Conservation (phyloP, 2,329 filamentous ascomycete species). For the Tolypocladium paradoxum region DNA sequence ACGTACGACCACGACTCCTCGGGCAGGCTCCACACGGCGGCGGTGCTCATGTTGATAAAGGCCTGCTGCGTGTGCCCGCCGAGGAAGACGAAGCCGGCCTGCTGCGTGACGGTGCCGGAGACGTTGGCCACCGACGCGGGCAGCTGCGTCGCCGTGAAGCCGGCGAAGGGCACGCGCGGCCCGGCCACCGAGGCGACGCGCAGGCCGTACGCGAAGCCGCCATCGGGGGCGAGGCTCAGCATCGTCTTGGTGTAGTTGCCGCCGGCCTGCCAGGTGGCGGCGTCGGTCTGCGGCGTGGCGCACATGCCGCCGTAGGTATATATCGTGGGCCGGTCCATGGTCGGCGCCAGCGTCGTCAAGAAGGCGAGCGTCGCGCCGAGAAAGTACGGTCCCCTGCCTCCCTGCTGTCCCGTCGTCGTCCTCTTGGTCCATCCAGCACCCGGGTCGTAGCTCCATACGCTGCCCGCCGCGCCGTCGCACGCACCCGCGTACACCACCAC, state of each 20-base stretch:
- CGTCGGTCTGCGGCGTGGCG: slow-evolving; percentile 33
- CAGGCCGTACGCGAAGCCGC: slow-evolving; percentile 22
- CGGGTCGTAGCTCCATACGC: slow-evolving; percentile 59
- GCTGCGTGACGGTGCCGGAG: slow-evolving; percentile 55
- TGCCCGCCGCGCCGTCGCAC: slow-evolving; percentile 46
- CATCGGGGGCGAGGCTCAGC: slow-evolving; percentile 49
- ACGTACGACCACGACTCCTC: slow-evolving; percentile 82
- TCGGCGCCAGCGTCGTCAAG: slow-evolving; percentile 46
- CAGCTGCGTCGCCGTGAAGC: slow-evolving; percentile 71
- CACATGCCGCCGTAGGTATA: slow-evolving; percentile 93
- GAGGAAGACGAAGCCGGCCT: slow-evolving; percentile 69
- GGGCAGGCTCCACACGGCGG: slow-evolving; percentile 78
- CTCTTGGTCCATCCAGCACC: slow-evolving; percentile 20
- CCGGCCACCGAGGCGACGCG: slow-evolving; percentile 36
- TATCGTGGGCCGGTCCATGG: slow-evolving; percentile 41
- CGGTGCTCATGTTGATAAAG: slow-evolving; percentile 90
- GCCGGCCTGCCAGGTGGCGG: slow-evolving; percentile 48
- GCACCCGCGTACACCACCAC: slow-evolving; percentile 66
- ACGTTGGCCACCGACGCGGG: slow-evolving; percentile 58
- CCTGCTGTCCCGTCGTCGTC: slow-evolving; percentile 9
- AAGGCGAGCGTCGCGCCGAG: slow-evolving; percentile 54
- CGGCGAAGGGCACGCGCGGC: slow-evolving; percentile 69
- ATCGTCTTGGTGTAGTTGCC: slow-evolving; percentile 76
- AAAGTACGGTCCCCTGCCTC: slow-evolving; percentile 31
- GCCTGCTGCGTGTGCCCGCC: slow-evolving; percentile 75